These are phyloP conservation scores for Xerocomus minutiporus DNA, from an alignment of 1,284 basidiomycete species.

Conservation along the genomic window DNA sequence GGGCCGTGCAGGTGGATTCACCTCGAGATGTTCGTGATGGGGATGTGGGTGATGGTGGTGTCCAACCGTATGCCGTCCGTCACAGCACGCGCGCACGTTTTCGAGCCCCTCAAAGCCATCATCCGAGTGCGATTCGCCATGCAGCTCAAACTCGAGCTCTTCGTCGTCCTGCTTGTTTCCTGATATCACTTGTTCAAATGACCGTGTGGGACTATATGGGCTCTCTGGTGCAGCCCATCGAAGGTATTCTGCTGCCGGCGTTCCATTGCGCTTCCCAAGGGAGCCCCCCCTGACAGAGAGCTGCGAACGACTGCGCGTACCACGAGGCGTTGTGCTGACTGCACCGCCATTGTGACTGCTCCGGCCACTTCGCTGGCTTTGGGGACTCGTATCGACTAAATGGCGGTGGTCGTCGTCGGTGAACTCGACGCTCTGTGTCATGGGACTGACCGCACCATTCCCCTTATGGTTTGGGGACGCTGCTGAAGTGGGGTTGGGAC, in stretches of 20 bases:
- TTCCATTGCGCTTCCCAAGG: slow-evolving; percentile 79
- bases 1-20: slow-evolving; percentile 52
- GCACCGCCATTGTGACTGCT: slow-evolving; percentile 54
- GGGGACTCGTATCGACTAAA: slow-evolving; percentile 53
- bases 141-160: slow-evolving; percentile 78
- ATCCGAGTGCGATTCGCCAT: slow-evolving; percentile 71
- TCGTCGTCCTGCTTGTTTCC: slow-evolving; percentile 45
- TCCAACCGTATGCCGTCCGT: slow-evolving; percentile 84
- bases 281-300: slow-evolving; percentile 66
- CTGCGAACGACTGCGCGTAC: slow-evolving; percentile 70
- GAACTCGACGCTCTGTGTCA: slow-evolving; percentile 44
- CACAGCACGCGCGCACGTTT: slow-evolving; percentile 92
- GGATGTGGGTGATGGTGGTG: slow-evolving; percentile 55
- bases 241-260: slow-evolving; percentile 85
- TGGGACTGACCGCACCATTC: slow-evolving; percentile 47
- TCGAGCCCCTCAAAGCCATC: slow-evolving; percentile 90
- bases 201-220: slow-evolving; percentile 63
- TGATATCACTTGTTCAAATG: slow-evolving; percentile 57
- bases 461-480: slow-evolving; percentile 39
- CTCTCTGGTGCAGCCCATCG: slow-evolving; percentile 65
- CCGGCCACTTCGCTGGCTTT: slow-evolving; percentile 63
- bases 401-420: slow-evolving; percentile 47
- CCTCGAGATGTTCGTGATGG: slow-evolving; percentile 47
- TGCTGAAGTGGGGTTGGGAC: slow-evolving; percentile 49
- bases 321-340: slow-evolving; percentile 72